Conservation (phyloP, 140 eudicot species). For the Stevia rebaudiana region DNA sequence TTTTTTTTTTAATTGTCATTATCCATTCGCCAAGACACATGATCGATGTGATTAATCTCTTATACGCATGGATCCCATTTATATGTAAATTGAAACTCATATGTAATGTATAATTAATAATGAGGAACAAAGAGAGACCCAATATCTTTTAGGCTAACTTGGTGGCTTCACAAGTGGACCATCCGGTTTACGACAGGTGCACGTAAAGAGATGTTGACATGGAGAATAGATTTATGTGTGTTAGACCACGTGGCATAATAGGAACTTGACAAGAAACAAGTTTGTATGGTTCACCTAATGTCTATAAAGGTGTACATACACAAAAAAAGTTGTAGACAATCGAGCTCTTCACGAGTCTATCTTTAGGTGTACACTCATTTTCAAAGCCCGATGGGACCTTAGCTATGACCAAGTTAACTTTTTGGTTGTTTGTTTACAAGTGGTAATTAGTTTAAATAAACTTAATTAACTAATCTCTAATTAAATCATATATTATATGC, state of each 20-base stretch:
- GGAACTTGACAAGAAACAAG: conserved; percentile 21
- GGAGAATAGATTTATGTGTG: background rate
- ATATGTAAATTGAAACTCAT: conserved; percentile 1
- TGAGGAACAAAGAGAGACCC: background rate
- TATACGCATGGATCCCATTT: background rate
- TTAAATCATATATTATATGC: background rate
- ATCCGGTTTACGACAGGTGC: conserved; percentile 12
- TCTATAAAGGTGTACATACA: conserved; percentile 21
- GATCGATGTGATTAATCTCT: conserved; percentile 2
- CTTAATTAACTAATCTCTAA: background rate
- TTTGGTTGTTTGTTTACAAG: conserved; percentile 3
- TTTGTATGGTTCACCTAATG: conserved; percentile 29
- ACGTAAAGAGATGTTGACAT: conserved; percentile 24
- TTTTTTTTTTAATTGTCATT: background rate
- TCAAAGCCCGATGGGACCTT: conserved; percentile 5
- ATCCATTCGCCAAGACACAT: background rate
- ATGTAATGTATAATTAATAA: background rate
- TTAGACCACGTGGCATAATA: conserved; percentile 28
- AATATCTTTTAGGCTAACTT: conserved; percentile 10
- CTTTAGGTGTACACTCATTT: conserved; percentile 18
- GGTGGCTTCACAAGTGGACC: conserved; percentile 28
- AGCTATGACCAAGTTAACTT: background rate
- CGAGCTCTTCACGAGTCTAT: conserved; percentile 25
- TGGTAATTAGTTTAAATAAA: conserved; percentile 1
- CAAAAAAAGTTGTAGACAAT: conserved; percentile 15